Percentiles rank a stretch among this genome's conserved stretches.
These are phyloP conservation scores for Penicillium canescens DNA, from an alignment of 495 filamentous ascomycete species.

Conservation along the genomic window DNA sequence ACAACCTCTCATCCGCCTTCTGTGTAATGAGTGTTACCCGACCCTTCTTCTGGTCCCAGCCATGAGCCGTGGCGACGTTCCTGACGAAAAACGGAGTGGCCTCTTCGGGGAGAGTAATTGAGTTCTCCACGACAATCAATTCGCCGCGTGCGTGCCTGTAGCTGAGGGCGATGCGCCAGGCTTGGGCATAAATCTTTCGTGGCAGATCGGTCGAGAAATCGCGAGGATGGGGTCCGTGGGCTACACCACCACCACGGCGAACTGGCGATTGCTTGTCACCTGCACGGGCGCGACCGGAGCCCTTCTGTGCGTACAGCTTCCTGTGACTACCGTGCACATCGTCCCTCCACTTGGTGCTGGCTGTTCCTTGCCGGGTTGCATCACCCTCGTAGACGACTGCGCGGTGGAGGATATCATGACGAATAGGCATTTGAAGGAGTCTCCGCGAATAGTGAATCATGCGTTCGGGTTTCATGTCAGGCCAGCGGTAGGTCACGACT, in stretches of 20 bases:
- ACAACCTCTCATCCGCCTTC: conserved; percentile 38
- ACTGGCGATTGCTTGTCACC: conserved; percentile 84
- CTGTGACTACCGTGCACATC: conserved; percentile 79
- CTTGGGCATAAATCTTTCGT: conserved; percentile 90
- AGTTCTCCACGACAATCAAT: conserved; percentile 77
- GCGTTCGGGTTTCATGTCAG: conserved; percentile 78
- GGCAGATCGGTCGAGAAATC: conserved; percentile 85
- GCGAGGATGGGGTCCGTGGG: conserved; percentile 81
- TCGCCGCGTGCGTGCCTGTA: conserved; percentile 87
- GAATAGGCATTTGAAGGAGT: conserved; percentile 81
- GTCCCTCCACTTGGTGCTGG: conserved; percentile 76
- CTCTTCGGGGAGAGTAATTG: conserved; percentile 58
- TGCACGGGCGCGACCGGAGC: conserved; percentile 72
- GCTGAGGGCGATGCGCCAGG: conserved; percentile 91
- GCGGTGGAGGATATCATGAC: conserved; percentile 89
- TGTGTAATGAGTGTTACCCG: conserved; percentile 77
- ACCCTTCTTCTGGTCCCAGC: conserved; percentile 69
- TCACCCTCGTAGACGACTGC: conserved; percentile 94
- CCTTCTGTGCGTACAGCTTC: conserved; percentile 86
- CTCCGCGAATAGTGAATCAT: conserved; percentile 77
- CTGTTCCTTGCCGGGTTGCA: conserved; percentile 81
- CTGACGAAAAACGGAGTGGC: conserved; percentile 58
- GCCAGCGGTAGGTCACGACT: conserved; percentile 87
- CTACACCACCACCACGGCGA: conserved; percentile 80
- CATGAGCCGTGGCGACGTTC: conserved; percentile 66